These are phyloP conservation scores for Aaosphaeria pasadenensis DNA, from an alignment of 2,329 filamentous ascomycete species.

Conservation along the genomic window DNA sequence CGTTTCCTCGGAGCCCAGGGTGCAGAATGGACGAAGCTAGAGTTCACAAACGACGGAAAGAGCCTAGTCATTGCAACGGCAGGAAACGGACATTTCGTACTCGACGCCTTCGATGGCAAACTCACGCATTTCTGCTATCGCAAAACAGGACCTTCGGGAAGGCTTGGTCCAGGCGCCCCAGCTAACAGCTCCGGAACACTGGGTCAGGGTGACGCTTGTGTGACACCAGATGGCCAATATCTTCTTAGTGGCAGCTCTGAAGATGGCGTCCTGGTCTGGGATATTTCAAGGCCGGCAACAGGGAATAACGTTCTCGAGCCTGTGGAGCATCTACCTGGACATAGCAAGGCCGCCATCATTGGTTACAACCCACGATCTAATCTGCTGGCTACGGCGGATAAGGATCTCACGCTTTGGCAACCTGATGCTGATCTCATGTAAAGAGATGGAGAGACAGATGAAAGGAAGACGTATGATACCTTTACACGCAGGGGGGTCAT, in stretches of 20 bases:
- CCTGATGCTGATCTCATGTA: slow-evolving; percentile 43
- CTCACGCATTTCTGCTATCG: slow-evolving; percentile 69
- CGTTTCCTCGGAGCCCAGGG: slow-evolving; percentile 39
- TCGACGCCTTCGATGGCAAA: slow-evolving; percentile 88
- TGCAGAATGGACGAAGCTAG: slow-evolving; percentile 81
- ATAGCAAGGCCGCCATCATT: slow-evolving; percentile 66
- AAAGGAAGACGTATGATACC: too few species aligned
- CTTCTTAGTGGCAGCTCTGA: slow-evolving; percentile 74
- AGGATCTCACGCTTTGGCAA: slow-evolving; percentile 59
- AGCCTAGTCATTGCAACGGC: slow-evolving; percentile 79
- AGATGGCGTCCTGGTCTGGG: slow-evolving; percentile 81
- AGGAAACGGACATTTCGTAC: slow-evolving; percentile 78
- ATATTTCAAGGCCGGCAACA: slow-evolving; percentile 55
- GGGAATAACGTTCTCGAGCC: slow-evolving; percentile 62
- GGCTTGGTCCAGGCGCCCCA: slow-evolving; percentile 50
- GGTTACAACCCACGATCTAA: slow-evolving; percentile 91
- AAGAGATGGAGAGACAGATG: too few species aligned
- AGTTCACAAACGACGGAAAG: slow-evolving; percentile 96
- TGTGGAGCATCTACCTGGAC: slow-evolving; percentile 60
- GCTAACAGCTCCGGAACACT: slow-evolving; percentile 40
- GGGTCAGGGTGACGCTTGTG: slow-evolving; percentile 74
- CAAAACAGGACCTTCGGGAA: slow-evolving; percentile 43
- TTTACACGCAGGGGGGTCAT: too few species aligned
- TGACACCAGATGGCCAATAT: slow-evolving; percentile 85
- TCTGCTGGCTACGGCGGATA: slow-evolving; percentile 85